Conservation (phyloP, 2,329 filamentous ascomycete genomes). For the Nemania bipapillata region DNA sequence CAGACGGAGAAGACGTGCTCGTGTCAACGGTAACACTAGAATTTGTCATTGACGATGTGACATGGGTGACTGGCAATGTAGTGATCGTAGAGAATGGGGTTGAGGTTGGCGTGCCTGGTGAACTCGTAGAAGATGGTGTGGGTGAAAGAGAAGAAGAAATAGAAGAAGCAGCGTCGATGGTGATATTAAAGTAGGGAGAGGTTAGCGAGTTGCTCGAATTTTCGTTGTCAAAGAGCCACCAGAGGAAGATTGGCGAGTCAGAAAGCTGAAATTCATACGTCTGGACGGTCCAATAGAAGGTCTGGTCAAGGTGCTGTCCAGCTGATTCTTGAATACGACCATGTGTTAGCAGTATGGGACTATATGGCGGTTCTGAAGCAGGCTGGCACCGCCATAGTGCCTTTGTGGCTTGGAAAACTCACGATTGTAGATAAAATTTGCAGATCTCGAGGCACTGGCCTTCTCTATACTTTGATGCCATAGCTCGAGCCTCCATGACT, state of each 20-base stretch:
- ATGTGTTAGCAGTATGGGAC: not conserved
- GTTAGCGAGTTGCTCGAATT: not conserved
- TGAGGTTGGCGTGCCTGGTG: not conserved
- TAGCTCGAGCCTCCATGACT: conserved; percentile 19
- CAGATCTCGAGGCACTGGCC: not conserved
- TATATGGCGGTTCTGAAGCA: not conserved
- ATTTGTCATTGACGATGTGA: not conserved
- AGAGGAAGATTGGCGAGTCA: conserved; percentile 29
- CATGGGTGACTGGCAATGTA: not conserved
- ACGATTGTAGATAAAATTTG: conserved; percentile 16
- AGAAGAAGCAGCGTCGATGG: not conserved
- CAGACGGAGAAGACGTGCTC: not conserved
- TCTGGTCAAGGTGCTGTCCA: conserved; percentile 1
- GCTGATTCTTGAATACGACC: not conserved
- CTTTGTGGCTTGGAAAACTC: not conserved
- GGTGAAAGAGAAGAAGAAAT: no score
- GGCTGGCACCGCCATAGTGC: not conserved
- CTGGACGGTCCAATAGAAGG: conserved; percentile 29
- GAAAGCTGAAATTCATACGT: conserved; percentile 27
- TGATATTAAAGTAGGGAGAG: conserved; percentile 30
- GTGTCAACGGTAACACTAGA: not conserved
- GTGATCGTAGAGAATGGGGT: not conserved
- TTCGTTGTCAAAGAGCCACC: conserved; percentile 18
- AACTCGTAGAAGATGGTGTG: no score
- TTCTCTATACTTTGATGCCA: conserved; percentile 13